Evolutionary conservation across 2,329 filamentous ascomycete genomes (phyloP), one percentile per base, ranked within the genome.

Genomic region (Aspergillus sp.): DNA sequence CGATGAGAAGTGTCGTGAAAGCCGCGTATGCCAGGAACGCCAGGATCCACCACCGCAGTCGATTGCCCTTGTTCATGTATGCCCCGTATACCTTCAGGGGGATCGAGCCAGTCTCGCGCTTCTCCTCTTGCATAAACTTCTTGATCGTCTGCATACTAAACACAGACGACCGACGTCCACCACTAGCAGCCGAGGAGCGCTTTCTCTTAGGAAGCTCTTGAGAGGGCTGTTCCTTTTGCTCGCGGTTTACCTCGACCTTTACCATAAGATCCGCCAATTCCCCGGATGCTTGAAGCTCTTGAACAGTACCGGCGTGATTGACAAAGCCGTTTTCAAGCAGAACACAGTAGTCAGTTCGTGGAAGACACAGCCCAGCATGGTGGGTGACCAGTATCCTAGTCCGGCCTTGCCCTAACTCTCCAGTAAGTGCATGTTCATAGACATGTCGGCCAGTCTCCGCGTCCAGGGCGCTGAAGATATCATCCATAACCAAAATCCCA

Each of bases 301-400:
- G 82, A 1, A 90, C 77, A 1, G 86, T 74, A 0, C 89, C 90
- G 3, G 86, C 82, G 62, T 88, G 79, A 41, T 87, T 78, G 8
- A 89, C 82, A 6, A 78, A 80, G 8, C 90, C 90, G 54, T 90
- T 84, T 19, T 85, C 87, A 2, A 95, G 82, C 60, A 90, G 84
- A 4, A 93, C 87, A 6, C 90, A 80, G 64, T 90, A 93, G 65
- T 89, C 89, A 6, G 90, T 86, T 67, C 84, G 84, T 12, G 88
- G 80, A 57, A 90, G 81, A 62, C 87, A 89, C 2, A 93, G 80
- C 3, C 84, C 84, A 19, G 92, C 87, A 65, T 93, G 90, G 68
- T 95, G 90, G 0, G 90, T 95, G 25, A 92, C 90, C 4, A 95
- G 77, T 48, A 95, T 90, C 31, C 90, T 79, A 2, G 91, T 95